Evolutionary conservation across 106 monocot genomes (phyloP), one percentile per base, ranked within the genome.

Genomic region (Hemerocallis citrina): DNA sequence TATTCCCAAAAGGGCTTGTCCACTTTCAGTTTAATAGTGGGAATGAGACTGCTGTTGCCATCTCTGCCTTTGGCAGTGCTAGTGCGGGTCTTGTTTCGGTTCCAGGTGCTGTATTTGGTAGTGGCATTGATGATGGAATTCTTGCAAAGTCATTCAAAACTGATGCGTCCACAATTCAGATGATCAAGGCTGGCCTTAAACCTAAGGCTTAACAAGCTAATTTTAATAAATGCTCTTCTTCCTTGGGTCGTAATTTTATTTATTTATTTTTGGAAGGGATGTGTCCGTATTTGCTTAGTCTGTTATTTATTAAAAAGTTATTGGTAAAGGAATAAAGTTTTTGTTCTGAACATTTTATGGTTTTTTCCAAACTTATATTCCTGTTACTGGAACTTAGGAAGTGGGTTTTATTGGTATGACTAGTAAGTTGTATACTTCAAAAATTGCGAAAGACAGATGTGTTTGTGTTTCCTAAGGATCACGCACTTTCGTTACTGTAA

Each of bases 391-490:
- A 3, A 29, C 25, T 0, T 44, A 62, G 1, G 11, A 54, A 7
- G 71, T 71, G 1, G 71, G 71, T 5, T 71, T 71, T 11, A 44
- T 71, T 21, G 71, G 63, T 43, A 38, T 62, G 8, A 7, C 30
- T 0, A 62, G 63, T 22, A 71, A 62, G 41, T 55, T 71, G 22
- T 71, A 42, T 15, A n/a, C 34, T 1, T n/a, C 32, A 63, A 41
- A 32, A 20, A 13, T 32, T 71, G 7, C 40, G 14, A 17, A 4
- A 28, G 5, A 61, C 50, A 1, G 61, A 61, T 21, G n/a, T 57
- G 27, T 70, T 70, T 61, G 61, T 70, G 35, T 61, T 61, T 30
- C 69, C 69, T 11, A 70, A 24, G 69, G 69, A 10, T 38, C 61
- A 0, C 54, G 20, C 71, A 63, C n/a, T 71, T 52, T 41, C 39